Evolutionary conservation across 352 stramenopile species (phyloP).

Genomic region (Peronosclerospora sorghi): DNA sequence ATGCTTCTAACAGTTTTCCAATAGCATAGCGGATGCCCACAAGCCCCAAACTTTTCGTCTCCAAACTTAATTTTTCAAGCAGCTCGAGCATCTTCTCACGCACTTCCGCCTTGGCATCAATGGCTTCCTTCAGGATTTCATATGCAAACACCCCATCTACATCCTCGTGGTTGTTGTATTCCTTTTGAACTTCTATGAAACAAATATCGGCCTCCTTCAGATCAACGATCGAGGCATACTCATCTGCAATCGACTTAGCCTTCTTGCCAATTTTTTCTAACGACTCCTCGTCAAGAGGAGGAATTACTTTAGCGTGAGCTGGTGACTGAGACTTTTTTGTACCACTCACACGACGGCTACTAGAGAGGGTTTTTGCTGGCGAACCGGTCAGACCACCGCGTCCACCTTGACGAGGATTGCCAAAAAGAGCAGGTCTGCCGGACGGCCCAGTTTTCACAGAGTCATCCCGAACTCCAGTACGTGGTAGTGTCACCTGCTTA

Average conservation of each 20-base stretch:
- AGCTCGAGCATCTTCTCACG: constrained; percentile 58
- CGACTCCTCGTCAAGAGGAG: constrained; percentile 45
- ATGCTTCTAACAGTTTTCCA: constrained; percentile 45
- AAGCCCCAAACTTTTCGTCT: constrained; percentile 46
- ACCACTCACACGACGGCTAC: constrained; percentile 6
- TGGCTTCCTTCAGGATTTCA: constrained; percentile 42
- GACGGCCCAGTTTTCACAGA: constrained; percentile 49
- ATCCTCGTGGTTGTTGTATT: constrained; percentile 51
- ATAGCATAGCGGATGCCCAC: constrained; percentile 48
- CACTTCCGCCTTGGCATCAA: constrained; percentile 49
- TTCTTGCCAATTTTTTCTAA: constrained; percentile 66
- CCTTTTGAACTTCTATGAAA: constrained; percentile 48
- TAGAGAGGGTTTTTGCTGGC: constrained; percentile 21
- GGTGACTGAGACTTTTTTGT: constrained; percentile 28
- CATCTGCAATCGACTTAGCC: constrained; percentile 63
- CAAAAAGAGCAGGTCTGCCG: constrained; percentile 41
- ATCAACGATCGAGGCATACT: constrained; percentile 70
- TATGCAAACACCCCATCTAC: constrained; percentile 45
- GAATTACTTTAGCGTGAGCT: constrained; percentile 15
- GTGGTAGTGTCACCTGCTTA: constrained; percentile 33
- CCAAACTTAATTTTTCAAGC: constrained; percentile 49
- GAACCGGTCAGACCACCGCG: constrained; percentile 16
- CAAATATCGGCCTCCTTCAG: constrained; percentile 58
- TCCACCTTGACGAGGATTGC: constrained; percentile 10
- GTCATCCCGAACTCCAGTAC: constrained; percentile 42